phyloP scores from a whole-genome alignment of 139 green algal genomes.

The Raphidocelis subcapitata region DNA sequence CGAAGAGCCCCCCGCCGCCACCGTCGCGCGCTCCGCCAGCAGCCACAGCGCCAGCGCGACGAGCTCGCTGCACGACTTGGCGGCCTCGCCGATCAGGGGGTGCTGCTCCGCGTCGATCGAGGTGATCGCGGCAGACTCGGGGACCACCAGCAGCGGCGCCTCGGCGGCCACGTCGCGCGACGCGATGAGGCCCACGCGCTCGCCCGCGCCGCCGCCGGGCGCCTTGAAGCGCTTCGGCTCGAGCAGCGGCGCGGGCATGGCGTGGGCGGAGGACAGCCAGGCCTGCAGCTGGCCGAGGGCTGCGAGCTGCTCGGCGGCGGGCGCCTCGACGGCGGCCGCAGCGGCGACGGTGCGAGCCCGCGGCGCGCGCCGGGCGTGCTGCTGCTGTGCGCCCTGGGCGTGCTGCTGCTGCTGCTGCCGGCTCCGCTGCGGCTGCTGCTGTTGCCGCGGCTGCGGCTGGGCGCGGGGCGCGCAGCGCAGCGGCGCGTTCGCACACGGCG shows the following conservation, averaged over 20 bases:
- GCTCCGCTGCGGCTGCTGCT: not conserved
- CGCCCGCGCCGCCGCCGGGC: conserved; percentile 14
- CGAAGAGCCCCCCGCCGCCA: conserved; percentile 3
- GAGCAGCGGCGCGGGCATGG: not conserved
- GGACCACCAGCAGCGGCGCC: conserved; percentile 53
- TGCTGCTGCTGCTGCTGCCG: not conserved
- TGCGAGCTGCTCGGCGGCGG: conserved; percentile 10
- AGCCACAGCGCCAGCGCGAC: conserved; percentile 87
- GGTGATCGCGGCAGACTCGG: conserved; percentile 75
- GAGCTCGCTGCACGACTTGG: conserved; percentile 72
- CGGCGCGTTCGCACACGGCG: too few species aligned
- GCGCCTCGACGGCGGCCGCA: too few species aligned
- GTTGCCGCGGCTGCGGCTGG: not conserved
- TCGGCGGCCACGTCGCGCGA: conserved; percentile 17
- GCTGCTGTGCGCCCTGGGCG: not conserved
- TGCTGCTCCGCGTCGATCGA: conserved; percentile 74
- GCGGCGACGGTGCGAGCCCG: not conserved
- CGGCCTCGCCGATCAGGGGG: conserved; percentile 44
- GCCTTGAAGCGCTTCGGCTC: conserved; percentile 31
- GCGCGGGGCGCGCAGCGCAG: too few species aligned
- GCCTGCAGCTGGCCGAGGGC: conserved; percentile 12
- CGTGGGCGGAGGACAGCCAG: conserved; percentile 10
- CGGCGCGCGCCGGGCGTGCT: not conserved
- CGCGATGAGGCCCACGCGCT: conserved; percentile 31
- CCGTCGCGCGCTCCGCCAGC: conserved; percentile 66